phyloP scores from a whole-genome alignment of 257 asterid genomes.

The Echium plantagineum region DNA sequence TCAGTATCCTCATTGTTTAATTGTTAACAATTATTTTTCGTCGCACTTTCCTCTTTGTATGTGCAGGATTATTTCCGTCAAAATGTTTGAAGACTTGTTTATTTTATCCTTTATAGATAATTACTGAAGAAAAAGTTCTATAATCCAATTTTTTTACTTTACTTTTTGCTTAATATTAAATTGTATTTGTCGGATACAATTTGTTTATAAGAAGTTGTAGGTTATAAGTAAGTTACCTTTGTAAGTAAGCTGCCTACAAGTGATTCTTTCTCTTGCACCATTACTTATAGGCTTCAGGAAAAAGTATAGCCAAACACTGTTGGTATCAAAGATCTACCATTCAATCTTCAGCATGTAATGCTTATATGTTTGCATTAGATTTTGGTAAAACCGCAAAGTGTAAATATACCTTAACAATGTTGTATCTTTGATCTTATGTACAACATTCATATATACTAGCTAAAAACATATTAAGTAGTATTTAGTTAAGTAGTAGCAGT shows the following conservation, averaged over 20 bases:
- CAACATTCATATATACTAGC: background rate
- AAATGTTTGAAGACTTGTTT: background rate
- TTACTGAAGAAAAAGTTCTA: background rate
- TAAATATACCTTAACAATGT: background rate
- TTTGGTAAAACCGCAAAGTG: background rate
- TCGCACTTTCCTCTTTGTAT: conserved; percentile 1
- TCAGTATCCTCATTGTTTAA: conserved; percentile 51
- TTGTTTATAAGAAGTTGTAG: background rate
- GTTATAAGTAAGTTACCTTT: background rate
- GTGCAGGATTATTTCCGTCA: background rate
- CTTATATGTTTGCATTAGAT: background rate
- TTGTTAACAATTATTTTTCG: conserved; percentile 10
- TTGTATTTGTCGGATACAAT: background rate
- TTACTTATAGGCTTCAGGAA: background rate
- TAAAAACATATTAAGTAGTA: background rate
- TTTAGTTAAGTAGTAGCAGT: background rate
- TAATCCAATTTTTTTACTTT: background rate
- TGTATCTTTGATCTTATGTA: background rate
- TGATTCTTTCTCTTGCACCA: background rate
- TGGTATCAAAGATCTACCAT: background rate
- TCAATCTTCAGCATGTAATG: background rate
- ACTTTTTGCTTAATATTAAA: too few species aligned
- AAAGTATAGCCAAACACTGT: background rate
- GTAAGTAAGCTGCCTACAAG: background rate
- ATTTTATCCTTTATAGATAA: background rate